These are phyloP conservation scores for Paramecium bursaria DNA, from an alignment of 73 alveolate genomes.

Conservation along the genomic window DNA sequence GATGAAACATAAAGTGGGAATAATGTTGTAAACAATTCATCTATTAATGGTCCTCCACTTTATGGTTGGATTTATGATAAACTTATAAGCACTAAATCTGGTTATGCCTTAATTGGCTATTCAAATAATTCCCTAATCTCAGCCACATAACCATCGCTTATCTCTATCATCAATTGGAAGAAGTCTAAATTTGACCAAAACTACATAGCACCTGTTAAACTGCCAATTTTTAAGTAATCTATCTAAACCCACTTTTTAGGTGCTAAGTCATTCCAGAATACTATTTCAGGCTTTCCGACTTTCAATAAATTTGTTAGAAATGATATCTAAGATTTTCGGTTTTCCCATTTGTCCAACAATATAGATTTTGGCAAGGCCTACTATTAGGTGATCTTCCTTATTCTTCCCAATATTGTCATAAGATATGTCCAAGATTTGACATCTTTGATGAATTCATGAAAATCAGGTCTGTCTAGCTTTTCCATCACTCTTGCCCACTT, in stretches of 20 bases:
- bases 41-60: constrained; percentile 60
- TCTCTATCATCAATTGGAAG: constrained; percentile 42
- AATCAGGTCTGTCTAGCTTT: constrained; percentile 13
- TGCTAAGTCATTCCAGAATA: constrained; percentile 63
- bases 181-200: constrained; percentile 66
- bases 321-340: constrained; percentile 42
- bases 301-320: constrained; percentile 48
- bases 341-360: constrained; percentile 59
- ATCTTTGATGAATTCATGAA: background rate
- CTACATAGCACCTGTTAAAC: background rate
- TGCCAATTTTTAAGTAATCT: background rate
- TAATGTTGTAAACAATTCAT: constrained; percentile 60
- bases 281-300: constrained; percentile 53
- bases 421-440: background rate
- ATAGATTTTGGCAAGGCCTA: constrained; percentile 46
- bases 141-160: constrained; percentile 62
- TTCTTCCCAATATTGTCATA: background rate
- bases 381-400: background rate
- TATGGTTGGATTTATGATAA: constrained; percentile 54
- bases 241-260: constrained; percentile 50
- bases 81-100: constrained; percentile 57
- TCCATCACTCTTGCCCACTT: constrained; percentile 16
- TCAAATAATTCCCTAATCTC: constrained; percentile 61
- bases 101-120: constrained; percentile 36
- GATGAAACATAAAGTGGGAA: constrained; percentile 66